Percentiles rank a stretch among this genome's conserved stretches.
Evolutionary conservation across 345 rosid species (phyloP).

Genomic region (Theobroma cacao): DNA sequence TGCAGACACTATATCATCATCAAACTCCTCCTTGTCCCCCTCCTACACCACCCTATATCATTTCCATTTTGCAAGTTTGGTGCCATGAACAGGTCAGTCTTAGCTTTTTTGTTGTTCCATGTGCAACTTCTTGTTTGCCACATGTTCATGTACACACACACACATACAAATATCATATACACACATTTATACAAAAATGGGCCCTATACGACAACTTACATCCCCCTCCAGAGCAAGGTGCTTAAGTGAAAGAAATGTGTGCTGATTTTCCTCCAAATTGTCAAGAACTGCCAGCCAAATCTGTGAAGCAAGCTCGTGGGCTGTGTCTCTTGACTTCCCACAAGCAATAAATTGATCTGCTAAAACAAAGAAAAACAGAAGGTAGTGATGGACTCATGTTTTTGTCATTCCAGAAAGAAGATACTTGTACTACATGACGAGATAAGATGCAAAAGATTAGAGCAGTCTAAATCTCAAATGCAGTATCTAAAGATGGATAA

Average conservation of each 20-base stretch:
- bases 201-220: constrained; percentile 38
- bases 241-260: constrained; percentile 67
- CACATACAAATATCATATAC: neutral
- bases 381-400: neutral
- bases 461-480: neutral
- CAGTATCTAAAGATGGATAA: neutral
- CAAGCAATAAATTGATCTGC: constrained; percentile 85
- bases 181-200: neutral
- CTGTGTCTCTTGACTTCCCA: constrained; percentile 66
- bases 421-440: neutral
- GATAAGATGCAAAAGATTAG: neutral
- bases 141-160: neutral
- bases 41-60: too few relatives aligned
- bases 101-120: neutral
- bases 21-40: neutral
- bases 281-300: constrained; percentile 86
- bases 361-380: constrained; percentile 13
- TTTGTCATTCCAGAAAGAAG: neutral
- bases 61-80: neutral
- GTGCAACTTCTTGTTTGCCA: neutral
- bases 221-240: constrained; percentile 70
- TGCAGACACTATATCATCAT: neutral
- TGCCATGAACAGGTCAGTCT: neutral
- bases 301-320: constrained; percentile 73
- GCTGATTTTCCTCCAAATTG: constrained; percentile 76